Percentiles rank a stretch among this genome's conserved stretches.
These are phyloP conservation scores for Fagopyrum homotropicum DNA, from an alignment of 148 eudicot genomes.

Conservation along the genomic window DNA sequence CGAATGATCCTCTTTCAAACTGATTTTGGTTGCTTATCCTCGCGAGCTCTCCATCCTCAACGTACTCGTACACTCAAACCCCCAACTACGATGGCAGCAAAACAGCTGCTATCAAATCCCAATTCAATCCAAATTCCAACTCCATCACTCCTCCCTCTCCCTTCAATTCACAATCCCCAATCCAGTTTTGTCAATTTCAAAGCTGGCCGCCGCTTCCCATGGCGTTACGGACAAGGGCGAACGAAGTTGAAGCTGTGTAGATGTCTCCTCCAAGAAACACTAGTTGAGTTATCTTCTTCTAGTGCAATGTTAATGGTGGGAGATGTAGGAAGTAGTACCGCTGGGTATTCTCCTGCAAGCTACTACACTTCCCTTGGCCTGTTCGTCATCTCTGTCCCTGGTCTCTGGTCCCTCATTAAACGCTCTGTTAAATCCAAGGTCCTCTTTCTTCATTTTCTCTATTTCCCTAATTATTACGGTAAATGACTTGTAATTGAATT, in stretches of 20 bases:
- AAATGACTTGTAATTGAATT: too few species aligned
- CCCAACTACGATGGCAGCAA: constrained; percentile 4
- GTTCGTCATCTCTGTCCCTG: constrained; percentile 93
- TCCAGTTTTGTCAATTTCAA: neutral
- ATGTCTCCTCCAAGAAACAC: neutral
- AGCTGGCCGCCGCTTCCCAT: neutral
- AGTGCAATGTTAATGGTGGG: neutral
- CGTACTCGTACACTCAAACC: neutral
- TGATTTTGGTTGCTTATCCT: neutral
- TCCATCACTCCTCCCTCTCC: constrained; percentile 8
- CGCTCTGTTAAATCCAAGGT: constrained; percentile 99
- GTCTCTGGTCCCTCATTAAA: constrained; percentile 97
- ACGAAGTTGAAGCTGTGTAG: neutral
- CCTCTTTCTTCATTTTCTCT: neutral
- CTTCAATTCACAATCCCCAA: neutral
- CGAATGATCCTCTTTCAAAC: neutral
- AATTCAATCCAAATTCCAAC: constrained; percentile 5
- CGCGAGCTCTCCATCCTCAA: neutral
- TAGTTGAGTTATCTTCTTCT: neutral
- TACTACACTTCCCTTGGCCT: constrained; percentile 95
- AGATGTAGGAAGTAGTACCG: neutral
- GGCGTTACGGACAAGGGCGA: neutral
- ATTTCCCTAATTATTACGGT: neutral
- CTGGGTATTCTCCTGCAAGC: constrained; percentile 65
- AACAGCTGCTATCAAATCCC: constrained; percentile 8